Percentiles rank a stretch among this genome's conserved stretches.
Evolutionary conservation across 169 alveolate genomes (phyloP).

Genomic region (Plasmodium reichenowi): DNA sequence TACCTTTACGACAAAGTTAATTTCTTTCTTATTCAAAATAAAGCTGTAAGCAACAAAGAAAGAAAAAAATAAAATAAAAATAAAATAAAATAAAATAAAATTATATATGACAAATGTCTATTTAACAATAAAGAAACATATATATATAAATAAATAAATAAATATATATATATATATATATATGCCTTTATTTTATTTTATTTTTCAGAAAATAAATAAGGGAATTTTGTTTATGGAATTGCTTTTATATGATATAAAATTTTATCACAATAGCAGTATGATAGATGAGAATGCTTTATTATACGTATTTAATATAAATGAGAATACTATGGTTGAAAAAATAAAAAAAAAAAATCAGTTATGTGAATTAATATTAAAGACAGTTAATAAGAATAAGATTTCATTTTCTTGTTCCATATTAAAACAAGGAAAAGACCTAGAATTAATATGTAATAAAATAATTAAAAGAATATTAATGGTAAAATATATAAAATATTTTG

Average conservation of each 20-base stretch:
- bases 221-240: constrained; percentile 53
- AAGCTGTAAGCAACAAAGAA: constrained; percentile 1
- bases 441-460: constrained; percentile 18
- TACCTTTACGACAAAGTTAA: constrained; percentile 38
- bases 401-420: constrained; percentile 7
- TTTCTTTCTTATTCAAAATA: constrained; percentile 27
- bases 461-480: constrained; percentile 28
- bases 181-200: background rate
- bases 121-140: background rate
- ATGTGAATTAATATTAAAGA: constrained; percentile 17
- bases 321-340: constrained; percentile 5
- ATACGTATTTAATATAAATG: constrained; percentile 29
- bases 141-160: background rate
- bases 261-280: constrained; percentile 10
- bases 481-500: constrained; percentile 42
- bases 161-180: background rate
- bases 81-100: too few relatives aligned
- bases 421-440: constrained; percentile 11
- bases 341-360: constrained; percentile 21
- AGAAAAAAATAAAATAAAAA: background rate
- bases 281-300: constrained; percentile 30
- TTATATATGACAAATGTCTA: too few relatives aligned
- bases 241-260: constrained; percentile 30
- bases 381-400: background rate
- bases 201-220: constrained; percentile 15